Base-by-base conservation (phyloP, 345 rosid species). In the Citrus inodora region DNA sequence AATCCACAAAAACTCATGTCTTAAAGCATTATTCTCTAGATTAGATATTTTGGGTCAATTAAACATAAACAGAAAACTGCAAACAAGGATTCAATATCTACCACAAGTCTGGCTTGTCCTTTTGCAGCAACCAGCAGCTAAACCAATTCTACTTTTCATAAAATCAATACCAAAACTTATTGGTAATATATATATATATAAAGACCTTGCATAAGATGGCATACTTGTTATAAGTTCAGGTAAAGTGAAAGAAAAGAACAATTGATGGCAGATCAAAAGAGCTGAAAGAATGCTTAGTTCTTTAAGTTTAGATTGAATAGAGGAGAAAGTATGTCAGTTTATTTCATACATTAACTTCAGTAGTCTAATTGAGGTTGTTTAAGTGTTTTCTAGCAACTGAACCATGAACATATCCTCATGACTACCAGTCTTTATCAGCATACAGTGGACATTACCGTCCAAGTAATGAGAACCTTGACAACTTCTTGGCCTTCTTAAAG, bases 361-460 rank as follows among this genome's bases (percentile, higher is more conserved):
- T 53, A 70, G 22, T 40, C 17, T 42, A 48, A 46, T 37, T 33
- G 33, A 38, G 16, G 40, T 66, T 79, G 48, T 25, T 24, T 13
- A 4, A 56, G 19, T 6, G 1, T 33, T 51, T 27, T 71, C 33
- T 76, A 46, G 37, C 61, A 42, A 75, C 76, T 69, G 63, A 69
- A 70, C 5, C 30, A 37, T 63, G 76, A 27, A 60, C 46, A 71
- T 71, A 35, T 63, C 7, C 67, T 71, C 53, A 21, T 30, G 75
- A 40, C 35, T 80, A 67, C 68, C 81, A 83, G 87, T 69, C 80
- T 28, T 56, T 87, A 67, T 82, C 87, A 10, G 70, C 88, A 22
- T 79, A 79, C 61, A 85, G 87, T 40, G 86, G 86, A 37, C 85
- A 87, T 67, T 80, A 86, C 75, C 80, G 71, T 40, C 88, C 90